These are phyloP conservation scores for Thyridium curvatum DNA, from an alignment of 2,329 filamentous ascomycete genomes.

Conservation along the genomic window DNA sequence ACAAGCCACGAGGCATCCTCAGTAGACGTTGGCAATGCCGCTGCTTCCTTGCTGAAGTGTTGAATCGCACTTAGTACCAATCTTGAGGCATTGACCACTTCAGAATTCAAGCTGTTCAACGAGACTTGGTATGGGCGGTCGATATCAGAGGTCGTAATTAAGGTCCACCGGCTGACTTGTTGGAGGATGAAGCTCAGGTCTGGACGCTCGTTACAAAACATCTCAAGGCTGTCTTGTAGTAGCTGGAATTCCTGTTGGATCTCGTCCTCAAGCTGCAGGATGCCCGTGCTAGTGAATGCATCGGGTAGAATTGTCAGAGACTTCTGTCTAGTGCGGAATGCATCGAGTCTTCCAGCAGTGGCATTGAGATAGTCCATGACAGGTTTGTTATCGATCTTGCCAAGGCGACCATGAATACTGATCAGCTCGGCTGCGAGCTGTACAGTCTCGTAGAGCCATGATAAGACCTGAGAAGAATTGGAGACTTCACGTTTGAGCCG, in stretches of 20 bases:
- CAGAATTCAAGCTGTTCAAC: too few relatives aligned
- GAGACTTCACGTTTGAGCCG: neutral
- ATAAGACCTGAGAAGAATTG: too few relatives aligned
- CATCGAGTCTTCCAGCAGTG: too few relatives aligned
- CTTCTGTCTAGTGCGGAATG: too few relatives aligned
- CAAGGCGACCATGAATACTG: conserved; percentile 60
- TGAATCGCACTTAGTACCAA: conserved; percentile 72
- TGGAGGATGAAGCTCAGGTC: conserved; percentile 58
- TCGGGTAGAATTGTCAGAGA: conserved; percentile 41
- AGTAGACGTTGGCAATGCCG: conserved; percentile 47
- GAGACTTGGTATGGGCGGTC: conserved; percentile 15
- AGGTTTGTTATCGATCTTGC: conserved; percentile 38
- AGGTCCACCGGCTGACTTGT: conserved; percentile 62
- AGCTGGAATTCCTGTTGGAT: conserved; percentile 27
- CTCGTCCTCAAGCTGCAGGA: conserved; percentile 23
- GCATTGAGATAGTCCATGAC: conserved; percentile 22
- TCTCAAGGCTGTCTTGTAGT: conserved; percentile 34
- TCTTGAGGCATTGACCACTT: too few relatives aligned
- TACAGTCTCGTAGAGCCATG: conserved; percentile 67
- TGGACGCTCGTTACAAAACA: conserved; percentile 39
- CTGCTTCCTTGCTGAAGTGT: conserved; percentile 52
- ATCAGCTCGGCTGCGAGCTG: conserved; percentile 56
- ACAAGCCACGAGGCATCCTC: conserved; percentile 61
- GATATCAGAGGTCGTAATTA: conserved; percentile 10
- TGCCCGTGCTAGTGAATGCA: conserved; percentile 37